Base-by-base conservation (phyloP, 495 filamentous ascomycete species). In the Aspergillus cavernicola region DNA sequence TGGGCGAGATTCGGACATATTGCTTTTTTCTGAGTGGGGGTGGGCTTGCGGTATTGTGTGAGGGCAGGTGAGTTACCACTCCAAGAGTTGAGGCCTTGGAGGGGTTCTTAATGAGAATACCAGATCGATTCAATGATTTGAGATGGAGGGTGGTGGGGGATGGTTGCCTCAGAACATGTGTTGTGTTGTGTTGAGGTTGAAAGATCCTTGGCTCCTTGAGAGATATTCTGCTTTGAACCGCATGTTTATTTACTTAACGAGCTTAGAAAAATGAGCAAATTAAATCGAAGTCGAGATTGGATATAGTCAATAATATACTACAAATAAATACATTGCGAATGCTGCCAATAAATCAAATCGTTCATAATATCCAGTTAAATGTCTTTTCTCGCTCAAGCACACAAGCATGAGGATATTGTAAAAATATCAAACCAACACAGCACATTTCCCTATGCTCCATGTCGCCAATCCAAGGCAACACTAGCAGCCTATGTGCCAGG, bases 361-460 rank as follows among this genome's bases (percentile, higher is more conserved):
- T 45, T 51, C 43, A 40, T 41, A 50, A 52, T 31, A 52, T 24
- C 32, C 43, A 41, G 36, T 55, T 58, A 47, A 57, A 40, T 33
- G 33, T 66, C 59, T 63, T 63, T 66, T 64, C 53, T 60, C 61
- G 59, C 62, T 64, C 57, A 63, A 62, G 60, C 63, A 69, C 58
- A 61, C 41, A 45, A 38, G 52, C 33, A 29, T 11, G 20, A 16
- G 36, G 53, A n/a, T 7, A 33, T 9, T 33, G 31, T 33, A 33
- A 33, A 33, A 33, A 9, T 47, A 39, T 38, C 35, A 50, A 38
- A 63, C 50, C 63, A 63, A 47, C 52, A 50, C 40, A 46, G 56
- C 33, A 26, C 47, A 50, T 50, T 35, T 48, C 45, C 53, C 26
- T 58, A 57, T 47, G 46, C 60, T 50, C 51, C 50, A 57, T 56